phyloP scores from a whole-genome alignment of 2,329 filamentous ascomycete genomes.

The Penicillium vulpinum region DNA sequence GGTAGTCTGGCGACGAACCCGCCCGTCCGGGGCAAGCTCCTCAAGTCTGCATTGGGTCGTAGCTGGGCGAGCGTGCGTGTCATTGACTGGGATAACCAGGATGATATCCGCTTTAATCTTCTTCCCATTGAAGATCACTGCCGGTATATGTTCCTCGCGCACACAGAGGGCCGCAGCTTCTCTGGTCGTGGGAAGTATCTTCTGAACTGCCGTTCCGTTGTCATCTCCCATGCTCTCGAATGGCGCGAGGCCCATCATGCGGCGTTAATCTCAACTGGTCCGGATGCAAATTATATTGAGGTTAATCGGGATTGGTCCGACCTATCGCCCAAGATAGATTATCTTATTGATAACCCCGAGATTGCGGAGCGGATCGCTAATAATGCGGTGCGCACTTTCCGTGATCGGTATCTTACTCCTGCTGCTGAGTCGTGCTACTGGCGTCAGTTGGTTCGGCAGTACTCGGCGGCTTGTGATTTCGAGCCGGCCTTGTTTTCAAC shows the following conservation, averaged over 20 bases:
- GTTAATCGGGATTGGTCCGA: slow-evolving; percentile 59
- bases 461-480: slow-evolving; percentile 43
- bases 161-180: slow-evolving; percentile 56
- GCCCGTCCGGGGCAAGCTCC: slow-evolving; percentile 40
- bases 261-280: slow-evolving; percentile 47
- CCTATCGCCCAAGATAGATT: slow-evolving; percentile 47
- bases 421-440: slow-evolving; percentile 59
- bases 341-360: slow-evolving; percentile 45
- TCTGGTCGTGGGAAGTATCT: slow-evolving; percentile 57
- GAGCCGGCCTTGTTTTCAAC: slow-evolving; percentile 39
- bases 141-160: slow-evolving; percentile 55
- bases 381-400: slow-evolving; percentile 51
- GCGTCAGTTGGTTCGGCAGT: slow-evolving; percentile 48
- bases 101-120: slow-evolving; percentile 43
- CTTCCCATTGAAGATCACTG: slow-evolving; percentile 56
- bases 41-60: slow-evolving; percentile 41
- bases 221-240: slow-evolving; percentile 50
- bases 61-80: slow-evolving; percentile 50
- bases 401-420: slow-evolving; percentile 56
- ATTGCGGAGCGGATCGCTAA: slow-evolving; percentile 53
- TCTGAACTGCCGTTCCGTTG: slow-evolving; percentile 53
- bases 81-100: slow-evolving; percentile 44
- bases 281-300: slow-evolving; percentile 52
- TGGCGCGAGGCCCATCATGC: slow-evolving; percentile 54
- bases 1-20: slow-evolving; percentile 45